Base-by-base conservation (phyloP, 1,284 basidiomycete species). In the Ganoderma boninense region DNA sequence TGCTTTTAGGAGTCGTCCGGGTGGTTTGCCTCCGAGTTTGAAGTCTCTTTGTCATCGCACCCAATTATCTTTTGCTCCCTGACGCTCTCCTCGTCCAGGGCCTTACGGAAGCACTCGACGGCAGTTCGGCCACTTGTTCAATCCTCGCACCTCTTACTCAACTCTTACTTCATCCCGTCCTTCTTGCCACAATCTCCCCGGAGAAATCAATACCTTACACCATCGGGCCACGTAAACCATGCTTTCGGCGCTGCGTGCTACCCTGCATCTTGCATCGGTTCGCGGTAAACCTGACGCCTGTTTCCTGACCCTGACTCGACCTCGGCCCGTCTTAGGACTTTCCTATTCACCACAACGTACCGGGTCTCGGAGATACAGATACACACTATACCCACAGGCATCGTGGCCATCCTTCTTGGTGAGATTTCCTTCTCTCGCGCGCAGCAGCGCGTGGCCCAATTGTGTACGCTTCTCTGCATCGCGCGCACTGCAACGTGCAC, bases 401-500 rank as follows among this genome's bases (percentile, higher is more conserved):
- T n/a, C 23, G 18, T 32, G 13, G 23, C 26, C 18, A 11, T n/a
- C 26, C 60, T 18, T 62, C 23, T 23, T 16, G 38, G 38, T 44
- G 23, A 43, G 26, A 62, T n/a, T 18, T 18, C 7, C 4, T n/a
- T 62, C 42, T 29, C 40, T 40, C 32, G 23, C 29, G 29, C 32
- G 18, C 29, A 57, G 54, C 4, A 32, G 32, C 26, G 26, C 23
- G 26, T 40, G 60, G 26, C 60, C 60, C 20, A 62, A 62, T 62
- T 62, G 60, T 62, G 60, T 62, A 62, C 23, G 60, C 60, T 43
- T 62, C 54, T 38, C 18, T 26, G 65, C 56, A 38, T 42, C 60
- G 20, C 14, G 20, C 14, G 38, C 38, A 60, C 54, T 42, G 40
- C 64, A 65, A 49, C 64, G 52, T 59, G 16, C 29, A 44, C 38